Base-by-base conservation (phyloP, 2,329 filamentous ascomycete species). In the Beauveria brongniartii region DNA sequence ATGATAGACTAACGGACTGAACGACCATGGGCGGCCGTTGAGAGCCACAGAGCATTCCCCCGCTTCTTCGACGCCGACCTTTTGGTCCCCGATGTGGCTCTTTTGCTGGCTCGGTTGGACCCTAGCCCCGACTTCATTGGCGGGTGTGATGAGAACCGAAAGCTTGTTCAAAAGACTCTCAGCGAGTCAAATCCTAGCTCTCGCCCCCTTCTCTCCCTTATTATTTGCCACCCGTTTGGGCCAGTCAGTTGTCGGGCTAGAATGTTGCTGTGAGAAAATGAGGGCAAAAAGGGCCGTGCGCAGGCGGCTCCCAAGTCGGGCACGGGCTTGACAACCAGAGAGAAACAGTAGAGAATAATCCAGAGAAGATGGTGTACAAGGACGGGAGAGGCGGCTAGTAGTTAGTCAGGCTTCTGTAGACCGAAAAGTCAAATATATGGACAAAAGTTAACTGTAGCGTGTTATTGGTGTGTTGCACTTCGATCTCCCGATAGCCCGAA, bases 401-500 rank as follows among this genome's bases (percentile, higher is more conserved):
- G 10, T 47, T 30, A 24, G 26, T 56, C 28, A n/a, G 28, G 18
- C 28, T 10, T 28, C 43, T 46, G 5, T 47, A 26, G 24, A 47
- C 43, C n/a, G 54, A 40, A 24, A 47, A 56, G 53, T 30, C n/a
- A 44, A 46, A 55, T 46, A 34, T 37, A 47, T 37, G 26, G 37
- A 47, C 54, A 56, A 26, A 2, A 24, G 5, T 54, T 24, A 10
- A 5, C n/a, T 47, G 26, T 37, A n/a, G 52, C 52, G n/a, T 34
- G 26, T 56, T 56, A 47, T 47, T 37, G 28, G n/a, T 47, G 18
- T 37, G 18, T 34, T 46, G 28, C 26, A 34, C n/a, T 47, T 47
- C 28, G 54, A 56, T 56, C 54, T 56, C 28, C 54, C 54, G 54
- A 56, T 47, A 47, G 26, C 43, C 54, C 54, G 54, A 47, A 47